phyloP scores from a whole-genome alignment of 352 stramenopile genomes.

The Pythium insidiosum region DNA sequence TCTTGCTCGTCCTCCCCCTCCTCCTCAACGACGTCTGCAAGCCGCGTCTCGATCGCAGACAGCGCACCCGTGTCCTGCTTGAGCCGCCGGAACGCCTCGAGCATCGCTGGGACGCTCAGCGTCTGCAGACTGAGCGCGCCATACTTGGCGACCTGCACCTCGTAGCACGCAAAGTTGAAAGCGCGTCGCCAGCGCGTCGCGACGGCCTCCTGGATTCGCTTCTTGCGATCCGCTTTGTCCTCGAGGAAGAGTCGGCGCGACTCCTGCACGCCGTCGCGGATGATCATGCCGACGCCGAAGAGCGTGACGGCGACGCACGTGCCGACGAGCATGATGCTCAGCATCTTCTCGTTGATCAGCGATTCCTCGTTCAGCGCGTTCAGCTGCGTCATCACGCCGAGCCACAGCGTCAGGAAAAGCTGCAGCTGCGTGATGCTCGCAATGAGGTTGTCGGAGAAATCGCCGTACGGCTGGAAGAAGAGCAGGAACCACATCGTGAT shows the following conservation, averaged over 20 bases:
- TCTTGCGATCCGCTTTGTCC: conserved; percentile 30
- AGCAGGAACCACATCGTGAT: conserved; percentile 73
- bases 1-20: conserved; percentile 8
- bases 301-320: conserved; percentile 54
- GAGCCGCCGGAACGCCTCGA: conserved; percentile 36
- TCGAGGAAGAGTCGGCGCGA: conserved; percentile 31
- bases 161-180: conserved; percentile 52
- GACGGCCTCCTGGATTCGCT: conserved; percentile 26
- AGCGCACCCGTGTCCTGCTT: conserved; percentile 16
- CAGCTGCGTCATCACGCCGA: conserved; percentile 66
- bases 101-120: conserved; percentile 41
- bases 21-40: conserved; percentile 23
- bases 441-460: conserved; percentile 64
- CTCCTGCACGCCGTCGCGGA: conserved; percentile 40
- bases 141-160: conserved; percentile 29
- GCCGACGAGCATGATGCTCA: conserved; percentile 55
- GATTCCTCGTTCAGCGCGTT: conserved; percentile 53
- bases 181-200: conserved; percentile 33
- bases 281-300: conserved; percentile 53
- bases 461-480: conserved; percentile 69
- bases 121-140: conserved; percentile 30
- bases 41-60: conserved; percentile 4
- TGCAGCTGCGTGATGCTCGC: conserved; percentile 69
- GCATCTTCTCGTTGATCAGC: conserved; percentile 49
- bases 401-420: conserved; percentile 77